Evolutionary conservation across 495 filamentous ascomycete genomes (phyloP).

Genomic region (Penicillium canariense): DNA sequence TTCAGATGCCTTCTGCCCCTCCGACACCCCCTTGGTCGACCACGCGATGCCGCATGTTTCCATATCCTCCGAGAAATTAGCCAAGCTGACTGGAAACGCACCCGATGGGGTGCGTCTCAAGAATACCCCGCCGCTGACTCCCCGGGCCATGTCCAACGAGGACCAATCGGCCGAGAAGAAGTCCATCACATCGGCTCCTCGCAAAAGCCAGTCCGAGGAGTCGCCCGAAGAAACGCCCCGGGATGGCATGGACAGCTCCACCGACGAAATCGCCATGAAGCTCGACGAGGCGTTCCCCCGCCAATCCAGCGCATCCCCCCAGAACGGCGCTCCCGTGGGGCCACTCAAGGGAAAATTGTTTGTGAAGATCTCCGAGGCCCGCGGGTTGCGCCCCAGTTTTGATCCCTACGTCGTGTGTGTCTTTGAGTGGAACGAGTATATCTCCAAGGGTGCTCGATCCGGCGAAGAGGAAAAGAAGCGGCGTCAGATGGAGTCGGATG

Average conservation of each 20-base stretch:
- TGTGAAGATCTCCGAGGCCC: conserved; percentile 81
- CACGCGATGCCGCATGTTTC: conserved; percentile 50
- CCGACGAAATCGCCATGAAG: conserved; percentile 42
- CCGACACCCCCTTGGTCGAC: conserved; percentile 50
- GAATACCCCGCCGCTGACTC: conserved; percentile 87
- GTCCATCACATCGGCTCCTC: conserved; percentile 28
- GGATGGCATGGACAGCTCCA: conserved; percentile 30
- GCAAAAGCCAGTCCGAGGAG: conserved; percentile 24
- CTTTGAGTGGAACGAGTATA: conserved; percentile 94
- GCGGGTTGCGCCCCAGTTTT: conserved; percentile 73
- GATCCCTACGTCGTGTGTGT: conserved; percentile 96
- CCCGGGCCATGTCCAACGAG: conserved; percentile 75
- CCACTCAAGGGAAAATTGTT: conserved; percentile 83
- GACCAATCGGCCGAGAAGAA: conserved; percentile 39
- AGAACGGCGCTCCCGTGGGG: conserved; percentile 61
- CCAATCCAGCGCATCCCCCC: conserved; percentile 32
- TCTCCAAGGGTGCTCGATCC: conserved; percentile 76
- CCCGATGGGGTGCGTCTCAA: conserved; percentile 61
- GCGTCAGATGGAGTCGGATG: conserved; percentile 57
- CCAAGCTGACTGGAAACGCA: conserved; percentile 84
- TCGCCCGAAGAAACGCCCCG: conserved; percentile 22
- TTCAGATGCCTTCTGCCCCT: conserved; percentile 56
- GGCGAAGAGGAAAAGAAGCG: conserved; percentile 52
- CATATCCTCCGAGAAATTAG: conserved; percentile 64
- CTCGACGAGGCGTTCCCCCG: conserved; percentile 46